Conservation (phyloP, 352 stramenopile genomes). For the Blastocystis hominis region DNA sequence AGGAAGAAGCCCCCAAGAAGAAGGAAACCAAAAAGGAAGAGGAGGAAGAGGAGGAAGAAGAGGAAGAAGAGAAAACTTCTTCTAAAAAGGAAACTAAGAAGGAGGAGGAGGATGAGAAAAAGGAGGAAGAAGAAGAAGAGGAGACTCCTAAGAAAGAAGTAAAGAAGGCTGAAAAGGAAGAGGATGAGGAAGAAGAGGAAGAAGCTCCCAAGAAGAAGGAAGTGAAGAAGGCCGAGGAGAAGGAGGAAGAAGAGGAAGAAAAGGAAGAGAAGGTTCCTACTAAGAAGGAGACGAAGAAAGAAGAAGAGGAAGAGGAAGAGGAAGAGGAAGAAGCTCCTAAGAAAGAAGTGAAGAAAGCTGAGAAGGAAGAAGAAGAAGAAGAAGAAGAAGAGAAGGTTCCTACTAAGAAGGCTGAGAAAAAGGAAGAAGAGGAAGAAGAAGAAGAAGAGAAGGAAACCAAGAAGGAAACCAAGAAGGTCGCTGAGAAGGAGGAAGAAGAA, state of each 20-base stretch:
- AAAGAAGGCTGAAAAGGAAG: neutral
- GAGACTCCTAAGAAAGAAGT: neutral
- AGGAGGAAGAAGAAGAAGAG: neutral
- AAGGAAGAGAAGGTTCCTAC: too few relatives aligned
- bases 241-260: neutral
- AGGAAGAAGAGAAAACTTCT: neutral
- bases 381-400: neutral
- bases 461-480: neutral
- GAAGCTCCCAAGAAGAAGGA: neutral
- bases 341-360: neutral
- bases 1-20: neutral
- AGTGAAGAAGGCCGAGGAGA: neutral
- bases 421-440: neutral
- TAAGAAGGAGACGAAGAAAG: neutral
- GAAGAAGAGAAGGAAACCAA: neutral
- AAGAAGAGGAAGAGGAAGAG: neutral
- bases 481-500: neutral
- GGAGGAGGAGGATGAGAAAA: neutral
- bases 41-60: neutral
- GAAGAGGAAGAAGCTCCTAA: neutral
- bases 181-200: neutral
- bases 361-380: neutral
- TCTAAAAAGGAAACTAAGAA: neutral
- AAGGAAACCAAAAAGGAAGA: neutral
- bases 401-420: neutral